Evolutionary conservation across 1,284 basidiomycete species (phyloP), one percentile per base, ranked within the genome.

Genomic region (Boletus semigastroideus): DNA sequence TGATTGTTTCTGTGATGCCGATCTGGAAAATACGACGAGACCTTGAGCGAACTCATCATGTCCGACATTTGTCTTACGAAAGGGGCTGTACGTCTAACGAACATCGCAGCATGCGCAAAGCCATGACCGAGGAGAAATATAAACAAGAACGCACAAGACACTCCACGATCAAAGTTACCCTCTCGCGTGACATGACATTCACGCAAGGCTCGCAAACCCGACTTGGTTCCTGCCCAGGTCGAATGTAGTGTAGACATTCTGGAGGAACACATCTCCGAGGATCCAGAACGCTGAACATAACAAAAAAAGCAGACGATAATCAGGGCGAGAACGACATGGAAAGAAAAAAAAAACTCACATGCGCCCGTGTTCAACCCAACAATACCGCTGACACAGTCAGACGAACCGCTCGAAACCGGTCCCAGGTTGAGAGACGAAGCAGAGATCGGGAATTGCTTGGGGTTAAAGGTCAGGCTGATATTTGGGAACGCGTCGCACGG

Each of bases 171-270:
- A 13, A 36, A 36, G n/a, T 5, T 17, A 36, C 9, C 33, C 14
- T 8, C 14, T 16, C 6, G 7, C n/a, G 33, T n/a, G 16, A 36
- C 9, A n/a, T 22, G 22, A 22, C 22, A 22, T 36, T 36, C 34
- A 36, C 39, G 48, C 53, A 12, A 60, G 53, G n/a, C 27, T 7
- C 6, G 60, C 54, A 46, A 62, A 60, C 8, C 59, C 54, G 20
- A 61, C 60, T 28, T 8, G 36, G 1, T 11, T 9, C 5, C 50
- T 43, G 10, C 44, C 41, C 12, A 46, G 4, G 27, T 63, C 58
- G 27, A 58, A 63, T 4, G 17, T 16, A 1, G 53, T 53, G 34
- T 61, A 60, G 14, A 60, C 54, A 11, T 37, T 3, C 31, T 28
- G 22, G 39, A 56, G 46, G 53, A 56, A 55, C 17, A 47, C 33